Evolutionary conservation across 2,329 filamentous ascomycete genomes (phyloP), one percentile per base, ranked within the genome.

Genomic region (Ascomycota sp.): DNA sequence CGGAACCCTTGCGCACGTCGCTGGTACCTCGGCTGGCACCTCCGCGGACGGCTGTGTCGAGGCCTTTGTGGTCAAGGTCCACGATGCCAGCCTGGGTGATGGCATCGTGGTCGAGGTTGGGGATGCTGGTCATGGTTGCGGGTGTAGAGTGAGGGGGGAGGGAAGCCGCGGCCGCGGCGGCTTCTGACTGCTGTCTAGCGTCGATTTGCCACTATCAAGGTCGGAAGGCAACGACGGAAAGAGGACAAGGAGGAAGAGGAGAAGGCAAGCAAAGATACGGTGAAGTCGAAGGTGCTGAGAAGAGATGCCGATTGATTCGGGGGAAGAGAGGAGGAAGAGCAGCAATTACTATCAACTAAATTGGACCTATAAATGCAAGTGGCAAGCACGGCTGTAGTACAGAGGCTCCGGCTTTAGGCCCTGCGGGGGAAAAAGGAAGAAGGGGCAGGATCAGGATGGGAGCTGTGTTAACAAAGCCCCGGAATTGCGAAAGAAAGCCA

Each of bases 91-190:
- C 38, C 32, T 36, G 43, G 32, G 43, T 47, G 33, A 55, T 52
- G 40, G 42, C 46, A 35, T 55, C 52, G 34, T 35, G 41, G 40
- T 55, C 49, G 39, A 51, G 45, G 34, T 50, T 43, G 36, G 37
- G 35, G 28, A 50, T 41, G 39, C 38, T 50, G 30, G 48, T 47
- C 52, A 55, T 55, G 31, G 23, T 19, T 5, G 7, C 4, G 31
- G 27, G 23, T 22, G 21, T 13, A 21, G 21, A 23, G 13, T 21
- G 21, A 17, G 23, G 10, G 28, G 23, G 22, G 22, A 11, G 20
- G 13, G 26, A n/a, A n/a, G n/a, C n/a, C n/a, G n/a, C n/a, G n/a
- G n/a, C n/a, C n/a, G n/a, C n/a, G n/a, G n/a, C n/a, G n/a, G n/a
- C n/a, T n/a, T n/a, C n/a, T n/a, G n/a, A n/a, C n/a, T n/a, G n/a